These are phyloP conservation scores for Eucalyptus coolabah DNA, from an alignment of 345 rosid species.

Conservation along the genomic window DNA sequence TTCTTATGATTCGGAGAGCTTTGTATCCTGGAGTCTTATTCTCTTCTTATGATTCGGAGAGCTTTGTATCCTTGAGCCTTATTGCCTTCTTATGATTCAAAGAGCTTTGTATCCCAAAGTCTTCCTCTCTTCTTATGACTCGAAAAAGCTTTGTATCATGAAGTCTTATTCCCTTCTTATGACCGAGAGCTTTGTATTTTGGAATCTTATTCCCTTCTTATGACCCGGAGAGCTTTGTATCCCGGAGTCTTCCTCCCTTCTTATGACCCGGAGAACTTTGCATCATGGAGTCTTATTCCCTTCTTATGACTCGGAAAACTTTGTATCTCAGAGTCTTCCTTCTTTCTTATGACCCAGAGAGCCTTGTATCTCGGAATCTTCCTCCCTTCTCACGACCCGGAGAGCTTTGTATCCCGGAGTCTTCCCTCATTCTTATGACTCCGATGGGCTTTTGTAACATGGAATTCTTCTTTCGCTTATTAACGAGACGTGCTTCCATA, in stretches of 20 bases:
- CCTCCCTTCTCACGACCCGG: rapidly evolving
- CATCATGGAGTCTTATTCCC: rapidly evolving
- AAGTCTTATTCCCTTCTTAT: no score
- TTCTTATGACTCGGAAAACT: no score
- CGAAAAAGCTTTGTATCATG: rapidly evolving
- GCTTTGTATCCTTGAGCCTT: no score
- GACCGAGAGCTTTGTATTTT: rapidly evolving
- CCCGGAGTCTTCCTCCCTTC: rapidly evolving
- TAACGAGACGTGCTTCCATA: no score
- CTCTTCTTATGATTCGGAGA: no score
- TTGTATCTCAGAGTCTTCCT: no score
- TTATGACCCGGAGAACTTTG: no score
- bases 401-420: no score
- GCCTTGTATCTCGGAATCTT: rapidly evolving
- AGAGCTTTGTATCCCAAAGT: rapidly evolving
- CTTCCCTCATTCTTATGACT: no score
- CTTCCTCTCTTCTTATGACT: rapidly evolving
- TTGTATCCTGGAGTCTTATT: rapidly evolving
- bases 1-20: no score
- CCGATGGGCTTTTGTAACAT: rapidly evolving
- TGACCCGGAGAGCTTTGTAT: no score
- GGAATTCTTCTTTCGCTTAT: no score
- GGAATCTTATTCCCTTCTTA: rapidly evolving
- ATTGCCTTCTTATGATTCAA: rapidly evolving
- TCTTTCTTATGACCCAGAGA: rapidly evolving